Evolutionary conservation across 2,329 filamentous ascomycete species (phyloP), one percentile per base, ranked within the genome.

Genomic region (Colletotrichum chrysophilum): DNA sequence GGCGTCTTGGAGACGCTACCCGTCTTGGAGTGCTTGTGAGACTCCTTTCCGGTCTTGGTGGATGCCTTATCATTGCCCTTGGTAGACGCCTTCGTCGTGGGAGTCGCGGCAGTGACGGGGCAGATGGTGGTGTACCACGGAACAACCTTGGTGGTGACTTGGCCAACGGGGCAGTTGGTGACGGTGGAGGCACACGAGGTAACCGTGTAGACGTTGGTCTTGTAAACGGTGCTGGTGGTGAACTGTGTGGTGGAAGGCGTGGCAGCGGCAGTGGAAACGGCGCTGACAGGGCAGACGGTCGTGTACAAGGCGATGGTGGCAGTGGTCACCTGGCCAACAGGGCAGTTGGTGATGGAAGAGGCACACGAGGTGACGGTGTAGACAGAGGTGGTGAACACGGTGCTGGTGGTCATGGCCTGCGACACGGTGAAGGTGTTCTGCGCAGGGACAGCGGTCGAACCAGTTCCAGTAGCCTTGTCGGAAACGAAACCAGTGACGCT

Each of bases 141-240:
- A 36, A 82, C 76, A 38, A 82, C 78, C 77, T 81, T 77, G 3
- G 87, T 88, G 21, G 83, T 85, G 43, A 87, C 81, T 32, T 83
- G 79, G 24, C 81, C 81, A 2, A 76, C 81, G 10, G 86, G 84
- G 79, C 85, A 87, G 82, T 85, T 80, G 36, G 79, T 80, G 3
- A 87, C 81, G 12, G 80, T 80, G 24, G 89, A 84, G 62, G 86
- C 87, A 82, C 90, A 92, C 48, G 88, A 88, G 79, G 88, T 91
- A 82, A 91, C 86, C 77, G 90, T 92, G 78, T 89, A 86, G 77
- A 90, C 80, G 10, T 78, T 78, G 24, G 84, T 87, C 61, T 82
- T 83, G 80, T 83, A 86, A 70, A 87, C 81, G 21, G 84, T 85
- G 76, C 83, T 85, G 34, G 84, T 85, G 32, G 79, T 79, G 72